These are phyloP conservation scores for Bidens hawaiensis DNA, from an alignment of 140 eudicot genomes.

Conservation along the genomic window DNA sequence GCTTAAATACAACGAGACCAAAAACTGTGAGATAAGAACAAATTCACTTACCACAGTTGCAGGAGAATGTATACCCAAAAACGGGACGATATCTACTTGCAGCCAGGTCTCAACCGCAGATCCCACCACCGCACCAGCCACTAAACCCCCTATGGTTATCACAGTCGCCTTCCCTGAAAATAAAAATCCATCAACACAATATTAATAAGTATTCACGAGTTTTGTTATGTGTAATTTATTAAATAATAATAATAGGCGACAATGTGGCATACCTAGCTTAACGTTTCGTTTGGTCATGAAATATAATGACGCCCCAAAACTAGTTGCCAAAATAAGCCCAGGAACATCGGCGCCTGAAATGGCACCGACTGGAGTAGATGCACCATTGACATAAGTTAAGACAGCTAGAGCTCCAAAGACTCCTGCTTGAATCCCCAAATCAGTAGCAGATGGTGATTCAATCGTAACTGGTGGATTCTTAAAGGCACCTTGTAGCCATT, in stretches of 20 bases:
- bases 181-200: constrained; percentile 3
- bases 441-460: constrained; percentile 69
- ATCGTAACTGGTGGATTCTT: constrained; percentile 53
- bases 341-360: constrained; percentile 90
- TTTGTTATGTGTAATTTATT: not conserved
- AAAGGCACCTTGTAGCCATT: constrained; percentile 68
- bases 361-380: constrained; percentile 58
- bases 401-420: constrained; percentile 93
- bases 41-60: constrained; percentile 87
- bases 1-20: constrained; percentile 70
- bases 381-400: constrained; percentile 80
- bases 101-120: constrained; percentile 97
- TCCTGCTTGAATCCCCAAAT: constrained; percentile 85
- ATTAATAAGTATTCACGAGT: not conserved
- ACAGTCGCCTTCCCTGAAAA: constrained; percentile 63
- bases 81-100: constrained; percentile 97
- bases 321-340: constrained; percentile 81
- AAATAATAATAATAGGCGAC: no score
- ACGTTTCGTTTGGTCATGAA: constrained; percentile 91
- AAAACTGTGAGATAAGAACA: constrained; percentile 73
- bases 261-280: constrained; percentile 69
- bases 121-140: constrained; percentile 95
- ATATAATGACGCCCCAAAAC: constrained; percentile 94
- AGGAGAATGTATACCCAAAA: constrained; percentile 82
- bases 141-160: constrained; percentile 84